Evolutionary conservation across 495 filamentous ascomycete genomes (phyloP).

Genomic region (Aspergillus cavernicola): DNA sequence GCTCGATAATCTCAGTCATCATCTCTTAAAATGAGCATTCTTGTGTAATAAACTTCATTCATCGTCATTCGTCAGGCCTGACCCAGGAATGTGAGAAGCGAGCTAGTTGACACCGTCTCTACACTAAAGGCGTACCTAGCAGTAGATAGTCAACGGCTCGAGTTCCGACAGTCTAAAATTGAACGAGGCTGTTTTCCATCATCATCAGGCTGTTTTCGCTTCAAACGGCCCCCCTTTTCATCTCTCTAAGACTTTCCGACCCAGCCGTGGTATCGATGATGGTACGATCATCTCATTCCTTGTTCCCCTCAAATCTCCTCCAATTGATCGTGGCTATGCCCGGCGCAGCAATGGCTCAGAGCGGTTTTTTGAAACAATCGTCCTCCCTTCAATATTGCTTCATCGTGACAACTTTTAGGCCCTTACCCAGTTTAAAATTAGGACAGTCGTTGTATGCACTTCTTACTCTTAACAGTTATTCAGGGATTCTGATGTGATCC

Average conservation of each 20-base stretch:
- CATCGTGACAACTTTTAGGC: neutral
- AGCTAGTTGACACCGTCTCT: neutral
- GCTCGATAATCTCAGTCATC: no score
- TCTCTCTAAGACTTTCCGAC: neutral
- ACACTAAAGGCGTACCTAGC: neutral
- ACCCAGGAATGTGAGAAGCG: neutral
- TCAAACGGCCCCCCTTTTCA: conserved; percentile 17
- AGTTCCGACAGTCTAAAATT: conserved; percentile 10
- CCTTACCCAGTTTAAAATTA: neutral
- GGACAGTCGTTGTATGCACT: neutral
- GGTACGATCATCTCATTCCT: neutral
- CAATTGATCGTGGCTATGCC: conserved; percentile 21
- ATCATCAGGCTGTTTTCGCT: conserved; percentile 18
- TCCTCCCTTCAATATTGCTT: neutral
- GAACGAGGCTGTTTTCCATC: conserved; percentile 12
- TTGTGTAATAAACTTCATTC: no score
- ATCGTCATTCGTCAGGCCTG: no score
- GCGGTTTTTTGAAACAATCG: conserved; percentile 16
- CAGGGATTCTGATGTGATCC: neutral
- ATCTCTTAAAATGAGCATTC: no score
- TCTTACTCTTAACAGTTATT: neutral
- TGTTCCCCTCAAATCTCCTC: neutral
- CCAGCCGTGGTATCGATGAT: neutral
- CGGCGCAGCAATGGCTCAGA: conserved; percentile 24
- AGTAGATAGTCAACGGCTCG: neutral